Conservation (phyloP, 768 basidiomycete species). For the Boletus sp. region DNA sequence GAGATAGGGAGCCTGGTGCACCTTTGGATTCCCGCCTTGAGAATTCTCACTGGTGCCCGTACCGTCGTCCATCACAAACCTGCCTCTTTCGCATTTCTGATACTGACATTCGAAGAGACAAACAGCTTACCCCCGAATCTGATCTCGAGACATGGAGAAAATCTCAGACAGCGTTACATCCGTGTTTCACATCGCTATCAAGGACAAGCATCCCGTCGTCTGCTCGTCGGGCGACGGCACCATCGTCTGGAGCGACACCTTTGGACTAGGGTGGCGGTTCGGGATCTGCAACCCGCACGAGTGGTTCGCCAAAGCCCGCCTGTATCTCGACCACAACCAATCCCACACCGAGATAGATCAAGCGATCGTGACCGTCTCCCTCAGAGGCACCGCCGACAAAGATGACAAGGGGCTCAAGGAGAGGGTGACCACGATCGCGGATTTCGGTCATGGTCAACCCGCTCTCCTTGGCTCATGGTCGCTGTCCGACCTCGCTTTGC, state of each 20-base stretch:
- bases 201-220: constrained; percentile 17
- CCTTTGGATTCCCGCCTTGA: background rate
- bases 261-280: constrained; percentile 30
- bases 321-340: constrained; percentile 29
- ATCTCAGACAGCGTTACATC: constrained; percentile 25
- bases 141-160: constrained; percentile 17
- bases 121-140: no score
- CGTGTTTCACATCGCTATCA: constrained; percentile 24
- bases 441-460: constrained; percentile 29
- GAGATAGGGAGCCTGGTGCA: no score
- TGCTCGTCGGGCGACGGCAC: constrained; percentile 7
- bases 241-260: constrained; percentile 25
- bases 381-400: constrained; percentile 3
- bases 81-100: background rate
- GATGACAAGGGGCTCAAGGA: constrained; percentile 4
- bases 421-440: constrained; percentile 16
- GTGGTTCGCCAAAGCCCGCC: constrained; percentile 24
- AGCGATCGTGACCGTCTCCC: constrained; percentile 14
- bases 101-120: background rate
- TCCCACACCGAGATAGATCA: constrained; percentile 19
- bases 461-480: constrained; percentile 25
- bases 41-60: background rate
- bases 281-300: constrained; percentile 18
- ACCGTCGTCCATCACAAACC: background rate
- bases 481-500: constrained; percentile 3